phyloP scores from a whole-genome alignment of 768 basidiomycete species.

The Suillus cothurnatus region DNA sequence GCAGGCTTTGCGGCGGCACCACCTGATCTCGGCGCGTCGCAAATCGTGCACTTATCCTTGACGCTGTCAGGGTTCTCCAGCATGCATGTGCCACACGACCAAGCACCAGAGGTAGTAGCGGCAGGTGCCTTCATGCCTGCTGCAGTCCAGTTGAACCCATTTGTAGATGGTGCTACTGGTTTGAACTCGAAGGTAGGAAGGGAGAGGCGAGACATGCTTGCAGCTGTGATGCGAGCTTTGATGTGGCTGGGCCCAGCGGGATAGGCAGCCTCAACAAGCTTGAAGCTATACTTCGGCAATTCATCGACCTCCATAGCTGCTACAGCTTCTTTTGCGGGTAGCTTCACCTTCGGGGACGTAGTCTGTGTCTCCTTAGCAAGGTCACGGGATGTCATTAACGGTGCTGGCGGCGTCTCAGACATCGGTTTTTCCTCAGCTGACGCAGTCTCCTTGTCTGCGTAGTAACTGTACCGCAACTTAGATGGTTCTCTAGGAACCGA shows the following conservation, averaged over 20 bases:
- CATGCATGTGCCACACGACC: conserved; percentile 61
- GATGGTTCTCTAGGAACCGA: conserved; percentile 76
- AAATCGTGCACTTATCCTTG: conserved; percentile 47
- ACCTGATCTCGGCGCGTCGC: conserved; percentile 40
- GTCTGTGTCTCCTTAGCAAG: conserved; percentile 29
- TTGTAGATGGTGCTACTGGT: conserved; percentile 24
- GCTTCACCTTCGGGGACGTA: conserved; percentile 20
- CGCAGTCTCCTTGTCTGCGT: conserved; percentile 50
- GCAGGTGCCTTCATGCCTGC: conserved; percentile 56
- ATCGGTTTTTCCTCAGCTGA: conserved; percentile 16
- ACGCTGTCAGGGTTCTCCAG: conserved; percentile 39
- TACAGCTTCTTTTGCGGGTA: conserved; percentile 31
- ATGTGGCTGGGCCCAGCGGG: conserved; percentile 25
- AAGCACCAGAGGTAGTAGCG: conserved; percentile 32
- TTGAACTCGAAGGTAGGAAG: conserved; percentile 50
- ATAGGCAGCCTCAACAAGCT: conserved; percentile 15
- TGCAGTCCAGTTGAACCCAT: conserved; percentile 62
- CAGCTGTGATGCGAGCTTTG: conserved; percentile 38
- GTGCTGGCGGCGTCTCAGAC: conserved; percentile 4
- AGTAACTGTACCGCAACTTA: conserved; percentile 74
- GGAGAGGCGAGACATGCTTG: conserved; percentile 38
- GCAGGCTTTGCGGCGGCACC: conserved; percentile 21
- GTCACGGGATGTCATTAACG: conserved; percentile 22
- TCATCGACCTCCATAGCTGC: conserved; percentile 31
- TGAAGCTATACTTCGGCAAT: conserved; percentile 39